Evolutionary conservation across 2,329 filamentous ascomycete genomes (phyloP).

Genomic region (Talaromyces sp.): DNA sequence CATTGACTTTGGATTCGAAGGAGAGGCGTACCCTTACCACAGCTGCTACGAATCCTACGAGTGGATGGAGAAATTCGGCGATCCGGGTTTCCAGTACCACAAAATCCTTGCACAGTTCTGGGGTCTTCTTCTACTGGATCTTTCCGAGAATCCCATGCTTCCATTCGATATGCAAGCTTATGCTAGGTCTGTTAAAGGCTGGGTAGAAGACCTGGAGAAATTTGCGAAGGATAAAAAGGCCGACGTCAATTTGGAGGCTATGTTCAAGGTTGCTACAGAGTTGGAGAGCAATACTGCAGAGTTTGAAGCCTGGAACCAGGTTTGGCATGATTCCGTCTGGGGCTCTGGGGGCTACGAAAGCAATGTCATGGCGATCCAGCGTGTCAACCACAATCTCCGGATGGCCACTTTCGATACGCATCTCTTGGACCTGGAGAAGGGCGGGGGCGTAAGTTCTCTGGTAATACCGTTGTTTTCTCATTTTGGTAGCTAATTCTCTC

Average conservation of each 20-base stretch:
- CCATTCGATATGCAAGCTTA: slow-evolving; percentile 81
- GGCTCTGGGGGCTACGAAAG: slow-evolving; percentile 76
- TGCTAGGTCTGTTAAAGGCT: slow-evolving; percentile 64
- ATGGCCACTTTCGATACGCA: slow-evolving; percentile 82
- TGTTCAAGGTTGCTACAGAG: slow-evolving; percentile 65
- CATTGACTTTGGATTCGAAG: slow-evolving; percentile 79
- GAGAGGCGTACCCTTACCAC: slow-evolving; percentile 69
- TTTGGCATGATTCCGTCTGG: slow-evolving; percentile 75
- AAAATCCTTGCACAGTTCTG: slow-evolving; percentile 76
- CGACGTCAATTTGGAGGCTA: slow-evolving; percentile 58
- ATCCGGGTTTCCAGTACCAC: slow-evolving; percentile 84
- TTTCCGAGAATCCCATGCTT: slow-evolving; percentile 77
- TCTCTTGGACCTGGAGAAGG: slow-evolving; percentile 73
- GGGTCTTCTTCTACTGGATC: slow-evolving; percentile 79
- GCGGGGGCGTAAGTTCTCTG: slow-evolving; percentile 68
- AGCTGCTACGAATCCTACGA: slow-evolving; percentile 89
- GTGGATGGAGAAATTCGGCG: slow-evolving; percentile 78
- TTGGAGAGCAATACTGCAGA: slow-evolving; percentile 62
- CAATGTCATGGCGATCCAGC: slow-evolving; percentile 64
- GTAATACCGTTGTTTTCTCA: background rate
- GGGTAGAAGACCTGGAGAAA: slow-evolving; percentile 67
- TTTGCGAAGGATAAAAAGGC: slow-evolving; percentile 63
- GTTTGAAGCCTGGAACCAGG: slow-evolving; percentile 75
- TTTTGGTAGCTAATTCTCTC: slow-evolving; percentile 14
- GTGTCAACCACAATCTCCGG: slow-evolving; percentile 76